A percentile compares a stretch with the other conserved stretches of the same genome.
Evolutionary conservation across 75 land plant genomes (phyloP).

Genomic region (Cupressus sempervirens): DNA sequence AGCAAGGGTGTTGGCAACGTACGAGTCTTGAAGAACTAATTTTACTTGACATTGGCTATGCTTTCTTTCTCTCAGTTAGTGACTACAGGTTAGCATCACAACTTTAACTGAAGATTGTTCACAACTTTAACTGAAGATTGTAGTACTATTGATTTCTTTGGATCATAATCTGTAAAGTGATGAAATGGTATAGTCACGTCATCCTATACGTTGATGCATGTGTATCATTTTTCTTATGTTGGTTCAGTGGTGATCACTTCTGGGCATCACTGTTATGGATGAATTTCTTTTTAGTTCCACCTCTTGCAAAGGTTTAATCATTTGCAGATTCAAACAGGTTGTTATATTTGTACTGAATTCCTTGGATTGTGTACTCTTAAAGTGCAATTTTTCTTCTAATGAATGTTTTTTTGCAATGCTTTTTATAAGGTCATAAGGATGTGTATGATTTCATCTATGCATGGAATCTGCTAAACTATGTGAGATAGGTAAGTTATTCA

Average conservation of each 20-base stretch:
- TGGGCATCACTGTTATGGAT: neutral
- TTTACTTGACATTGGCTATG: neutral
- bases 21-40: neutral
- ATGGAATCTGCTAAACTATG: conserved; percentile 1
- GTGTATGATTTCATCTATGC: neutral
- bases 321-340: neutral
- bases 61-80: neutral
- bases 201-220: neutral
- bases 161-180: neutral
- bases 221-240: neutral
- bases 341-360: neutral
- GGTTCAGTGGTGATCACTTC: neutral
- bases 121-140: neutral
- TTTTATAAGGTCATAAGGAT: neutral
- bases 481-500: neutral
- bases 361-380: neutral
- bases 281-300: neutral
- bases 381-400: neutral
- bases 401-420: neutral
- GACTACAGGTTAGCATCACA: neutral
- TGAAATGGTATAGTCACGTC: neutral
- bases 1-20: neutral
- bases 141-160: neutral
- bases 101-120: neutral
- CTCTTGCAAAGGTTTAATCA: neutral